phyloP scores from a whole-genome alignment of 257 asterid genomes.

The Handroanthus guayacan region DNA sequence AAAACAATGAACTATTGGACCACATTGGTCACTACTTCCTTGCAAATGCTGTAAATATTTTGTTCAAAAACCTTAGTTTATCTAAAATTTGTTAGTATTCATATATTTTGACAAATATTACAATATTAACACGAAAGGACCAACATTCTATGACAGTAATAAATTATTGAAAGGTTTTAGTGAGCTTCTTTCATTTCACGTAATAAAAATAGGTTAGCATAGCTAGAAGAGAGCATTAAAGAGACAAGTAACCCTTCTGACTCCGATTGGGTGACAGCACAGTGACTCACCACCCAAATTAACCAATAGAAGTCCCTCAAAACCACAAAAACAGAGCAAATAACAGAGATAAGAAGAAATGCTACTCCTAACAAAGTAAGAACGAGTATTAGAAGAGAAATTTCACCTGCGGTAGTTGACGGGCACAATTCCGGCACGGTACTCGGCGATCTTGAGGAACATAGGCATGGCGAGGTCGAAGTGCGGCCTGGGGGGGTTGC shows the following conservation, averaged over 20 bases:
- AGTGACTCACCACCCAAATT: background rate
- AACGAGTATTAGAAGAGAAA: background rate
- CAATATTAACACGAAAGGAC: background rate
- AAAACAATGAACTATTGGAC: constrained; percentile 9
- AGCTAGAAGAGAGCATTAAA: background rate
- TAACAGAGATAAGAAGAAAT: background rate
- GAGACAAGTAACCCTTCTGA: constrained; percentile 9
- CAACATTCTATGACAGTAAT: background rate
- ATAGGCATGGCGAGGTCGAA: constrained; percentile 97
- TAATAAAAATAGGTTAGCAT: background rate
- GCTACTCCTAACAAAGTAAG: background rate
- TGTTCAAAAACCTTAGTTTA: background rate
- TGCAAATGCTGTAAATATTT: background rate
- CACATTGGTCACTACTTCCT: background rate
- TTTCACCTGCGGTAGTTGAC: constrained; percentile 70
- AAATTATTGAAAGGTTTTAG: too few species aligned
- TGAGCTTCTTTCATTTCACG: too few species aligned
- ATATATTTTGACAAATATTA: background rate
- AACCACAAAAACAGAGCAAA: background rate
- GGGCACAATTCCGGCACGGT: constrained; percentile 93
- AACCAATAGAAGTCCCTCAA: background rate
- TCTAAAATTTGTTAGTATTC: background rate
- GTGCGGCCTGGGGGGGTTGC: constrained; percentile 89
- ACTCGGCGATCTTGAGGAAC: constrained; percentile 88
- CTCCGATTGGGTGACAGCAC: background rate